These are phyloP conservation scores for Canariomyces notabilis DNA, from an alignment of 2,329 filamentous ascomycete genomes.

Conservation along the genomic window DNA sequence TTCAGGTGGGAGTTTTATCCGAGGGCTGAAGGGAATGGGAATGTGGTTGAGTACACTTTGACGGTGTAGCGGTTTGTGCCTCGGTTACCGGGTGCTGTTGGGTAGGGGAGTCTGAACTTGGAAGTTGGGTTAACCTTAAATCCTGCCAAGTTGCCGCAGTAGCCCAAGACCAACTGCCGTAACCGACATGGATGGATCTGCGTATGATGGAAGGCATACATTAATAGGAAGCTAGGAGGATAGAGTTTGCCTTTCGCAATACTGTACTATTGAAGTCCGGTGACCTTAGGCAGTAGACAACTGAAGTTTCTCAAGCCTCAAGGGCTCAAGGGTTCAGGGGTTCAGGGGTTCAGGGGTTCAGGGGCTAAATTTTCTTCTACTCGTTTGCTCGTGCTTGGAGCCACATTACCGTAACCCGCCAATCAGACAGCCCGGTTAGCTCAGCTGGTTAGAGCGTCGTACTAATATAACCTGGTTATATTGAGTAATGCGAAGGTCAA, in stretches of 20 bases:
- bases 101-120: no score
- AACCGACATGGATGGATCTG: no score
- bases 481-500: slow-evolving; percentile 2
- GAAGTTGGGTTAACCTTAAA: no score
- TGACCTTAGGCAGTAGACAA: no score
- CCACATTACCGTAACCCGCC: neutral
- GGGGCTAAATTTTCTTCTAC: no score
- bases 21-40: slow-evolving; percentile 45
- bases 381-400: no score
- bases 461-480: neutral
- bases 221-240: no score
- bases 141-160: no score
- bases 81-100: neutral
- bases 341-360: neutral
- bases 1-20: slow-evolving; percentile 55
- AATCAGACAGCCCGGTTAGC: slow-evolving; percentile 5
- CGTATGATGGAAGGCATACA: no score
- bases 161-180: no score
- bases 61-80: neutral
- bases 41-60: slow-evolving; percentile 45
- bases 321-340: neutral
- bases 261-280: no score
- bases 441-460: slow-evolving; percentile 10
- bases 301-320: neutral
- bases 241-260: no score